Conservation (phyloP, 1,139 yeast genomes). For the Suhomyces kunorum region DNA sequence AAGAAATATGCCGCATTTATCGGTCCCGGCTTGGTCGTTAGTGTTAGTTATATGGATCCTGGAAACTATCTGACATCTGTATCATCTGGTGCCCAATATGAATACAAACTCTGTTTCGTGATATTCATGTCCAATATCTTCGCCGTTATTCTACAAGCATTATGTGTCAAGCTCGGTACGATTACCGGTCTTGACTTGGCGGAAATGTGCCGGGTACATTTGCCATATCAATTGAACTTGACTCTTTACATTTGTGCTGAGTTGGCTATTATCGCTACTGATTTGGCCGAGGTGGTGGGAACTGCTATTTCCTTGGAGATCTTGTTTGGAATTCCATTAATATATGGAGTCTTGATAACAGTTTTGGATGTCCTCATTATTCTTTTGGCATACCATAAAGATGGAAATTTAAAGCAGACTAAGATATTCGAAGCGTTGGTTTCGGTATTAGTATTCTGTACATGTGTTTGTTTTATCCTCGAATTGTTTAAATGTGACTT, state of each 20-base stretch:
- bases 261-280: conserved; percentile 85
- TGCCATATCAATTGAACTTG: conserved; percentile 60
- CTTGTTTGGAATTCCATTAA: conserved; percentile 63
- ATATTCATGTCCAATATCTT: conserved; percentile 65
- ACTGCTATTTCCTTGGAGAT: conserved; percentile 88
- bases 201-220: conserved; percentile 67
- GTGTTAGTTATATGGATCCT: conserved; percentile 81
- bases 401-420: conserved; percentile 66
- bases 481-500: conserved; percentile 58
- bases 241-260: conserved; percentile 75
- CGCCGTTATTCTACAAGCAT: conserved; percentile 70
- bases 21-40: conserved; percentile 80
- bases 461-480: conserved; percentile 65
- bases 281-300: conserved; percentile 84
- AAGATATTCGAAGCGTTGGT: conserved; percentile 69
- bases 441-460: conserved; percentile 58
- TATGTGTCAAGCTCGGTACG: conserved; percentile 75
- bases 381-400: conserved; percentile 68
- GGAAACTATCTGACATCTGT: conserved; percentile 83
- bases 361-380: conserved; percentile 72
- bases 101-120: conserved; percentile 62
- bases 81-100: conserved; percentile 73
- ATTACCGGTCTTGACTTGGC: conserved; percentile 91
- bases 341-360: conserved; percentile 67
- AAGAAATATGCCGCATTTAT: conserved; percentile 59